These are phyloP conservation scores for Pythium vanterpoolii DNA, from an alignment of 352 stramenopile genomes.

Conservation along the genomic window DNA sequence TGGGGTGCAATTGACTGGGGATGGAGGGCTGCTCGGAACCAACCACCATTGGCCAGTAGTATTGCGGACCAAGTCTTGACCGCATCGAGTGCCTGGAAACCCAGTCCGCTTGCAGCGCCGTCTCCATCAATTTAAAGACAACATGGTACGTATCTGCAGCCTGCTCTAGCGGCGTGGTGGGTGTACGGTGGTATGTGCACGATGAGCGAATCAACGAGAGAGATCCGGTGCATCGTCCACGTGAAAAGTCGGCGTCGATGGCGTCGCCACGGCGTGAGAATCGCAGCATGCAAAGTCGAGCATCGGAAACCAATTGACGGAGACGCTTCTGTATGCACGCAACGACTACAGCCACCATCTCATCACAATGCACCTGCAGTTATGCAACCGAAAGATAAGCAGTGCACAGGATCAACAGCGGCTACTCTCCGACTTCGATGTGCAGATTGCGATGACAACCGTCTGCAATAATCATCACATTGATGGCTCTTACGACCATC, in stretches of 20 bases:
- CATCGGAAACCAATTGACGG: background rate
- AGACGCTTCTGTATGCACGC: background rate
- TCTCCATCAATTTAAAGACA: conserved; percentile 83
- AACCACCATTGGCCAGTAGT: conserved; percentile 40
- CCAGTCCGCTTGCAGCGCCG: conserved; percentile 75
- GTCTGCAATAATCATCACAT: too few relatives aligned
- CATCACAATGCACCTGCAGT: background rate
- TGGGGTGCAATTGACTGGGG: conserved; percentile 13
- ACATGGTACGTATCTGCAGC: conserved; percentile 63
- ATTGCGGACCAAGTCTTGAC: conserved; percentile 13
- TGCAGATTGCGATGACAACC: too few relatives aligned
- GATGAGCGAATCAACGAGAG: background rate
- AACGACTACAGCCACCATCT: background rate
- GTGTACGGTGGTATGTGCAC: background rate
- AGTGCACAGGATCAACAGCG: background rate
- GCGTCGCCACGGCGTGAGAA: background rate
- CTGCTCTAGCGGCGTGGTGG: background rate
- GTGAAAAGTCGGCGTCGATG: background rate
- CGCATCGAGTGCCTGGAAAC: conserved; percentile 9
- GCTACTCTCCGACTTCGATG: too few relatives aligned
- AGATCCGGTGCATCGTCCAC: background rate
- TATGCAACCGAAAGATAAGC: background rate
- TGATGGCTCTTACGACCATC: too few relatives aligned
- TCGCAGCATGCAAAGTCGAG: background rate
- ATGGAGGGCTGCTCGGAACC: conserved; percentile 39